Evolutionary conservation across 306 rosid species (phyloP).

Genomic region (Prunus fruticosa): DNA sequence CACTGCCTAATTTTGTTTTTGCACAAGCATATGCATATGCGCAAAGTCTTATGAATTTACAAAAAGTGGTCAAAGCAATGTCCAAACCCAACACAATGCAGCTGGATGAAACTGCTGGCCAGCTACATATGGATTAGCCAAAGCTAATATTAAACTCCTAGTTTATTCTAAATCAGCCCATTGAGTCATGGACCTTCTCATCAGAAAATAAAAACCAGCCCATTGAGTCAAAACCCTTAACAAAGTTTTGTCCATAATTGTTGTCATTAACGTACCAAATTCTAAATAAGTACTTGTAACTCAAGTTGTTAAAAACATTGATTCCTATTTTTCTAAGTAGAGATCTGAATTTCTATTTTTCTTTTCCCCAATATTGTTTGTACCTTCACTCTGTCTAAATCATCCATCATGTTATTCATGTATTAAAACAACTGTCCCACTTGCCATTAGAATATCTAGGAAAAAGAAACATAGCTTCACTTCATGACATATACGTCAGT

Average conservation of each 20-base stretch:
- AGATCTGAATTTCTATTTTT: too few relatives aligned
- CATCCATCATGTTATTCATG: too few relatives aligned
- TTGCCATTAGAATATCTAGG: too few relatives aligned
- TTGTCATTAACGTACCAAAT: too few relatives aligned
- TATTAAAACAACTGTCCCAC: too few relatives aligned
- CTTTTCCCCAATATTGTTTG: too few relatives aligned
- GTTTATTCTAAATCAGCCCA: background rate
- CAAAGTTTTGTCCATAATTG: too few relatives aligned
- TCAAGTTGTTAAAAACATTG: too few relatives aligned
- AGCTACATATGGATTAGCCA: background rate
- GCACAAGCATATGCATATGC: too few relatives aligned
- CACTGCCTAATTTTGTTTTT: background rate
- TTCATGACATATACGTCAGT: background rate
- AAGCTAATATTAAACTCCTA: background rate
- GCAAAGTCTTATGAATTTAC: background rate
- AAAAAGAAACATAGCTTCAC: too few relatives aligned
- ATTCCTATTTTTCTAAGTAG: too few relatives aligned
- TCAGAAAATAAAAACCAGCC: background rate
- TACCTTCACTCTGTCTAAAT: too few relatives aligned
- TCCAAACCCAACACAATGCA: background rate
- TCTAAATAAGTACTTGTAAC: accelerated
- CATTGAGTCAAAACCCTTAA: background rate
- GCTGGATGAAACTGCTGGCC: background rate
- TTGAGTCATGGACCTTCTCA: background rate
- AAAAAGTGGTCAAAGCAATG: background rate